Evolutionary conservation across 2,329 filamentous ascomycete genomes (phyloP), one percentile per base, ranked within the genome.

Genomic region (Diplodia corticola): DNA sequence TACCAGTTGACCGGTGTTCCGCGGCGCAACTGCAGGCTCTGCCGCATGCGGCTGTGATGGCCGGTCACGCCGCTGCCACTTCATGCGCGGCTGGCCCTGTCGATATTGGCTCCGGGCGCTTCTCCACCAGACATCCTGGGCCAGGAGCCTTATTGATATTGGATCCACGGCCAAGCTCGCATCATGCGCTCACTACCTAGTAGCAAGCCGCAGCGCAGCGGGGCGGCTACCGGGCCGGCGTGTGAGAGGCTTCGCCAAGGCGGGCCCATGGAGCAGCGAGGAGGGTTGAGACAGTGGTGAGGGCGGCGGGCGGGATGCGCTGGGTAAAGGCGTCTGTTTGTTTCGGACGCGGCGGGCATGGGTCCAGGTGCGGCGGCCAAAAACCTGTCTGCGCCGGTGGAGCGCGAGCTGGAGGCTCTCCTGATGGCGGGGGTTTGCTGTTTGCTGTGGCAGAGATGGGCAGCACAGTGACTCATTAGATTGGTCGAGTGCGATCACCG

Each of bases 11-110:
- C 44, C 57, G 44, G 57, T 57, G 10, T 20, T 1, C 28, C 9
- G 49, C n/a, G n/a, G n/a, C n/a, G n/a, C n/a, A n/a, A n/a, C 51
- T 59, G 55, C 55, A 28, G 13, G 24, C 20, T 15, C 55, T 59
- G 55, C 55, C 55, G 37, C 24, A 59, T 59, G 13, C 37, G 55
- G 44, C 55, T 26, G 37, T 59, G 55, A 59, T 59, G 55, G 17
- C 55, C 28, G 57, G 57, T 60, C 57, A 60, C 57, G 57, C 57
- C 40, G 57, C 57, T 49, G 57, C 57, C 37, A 44, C 40, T 60
- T 49, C 57, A 60, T 60, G 57, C 57, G 44, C 57, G 57, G 40
- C 35, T 49, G 26, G 55, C 55, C 55, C 55, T 60, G 55, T 60
- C 55, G 55, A 60, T 48, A 60, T 60, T 60, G 55, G 22, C 54